Percentiles rank a stretch among this genome's conserved stretches.
These are phyloP conservation scores for Candida tropicalis DNA, from an alignment of 1,139 yeast genomes.

Conservation along the genomic window DNA sequence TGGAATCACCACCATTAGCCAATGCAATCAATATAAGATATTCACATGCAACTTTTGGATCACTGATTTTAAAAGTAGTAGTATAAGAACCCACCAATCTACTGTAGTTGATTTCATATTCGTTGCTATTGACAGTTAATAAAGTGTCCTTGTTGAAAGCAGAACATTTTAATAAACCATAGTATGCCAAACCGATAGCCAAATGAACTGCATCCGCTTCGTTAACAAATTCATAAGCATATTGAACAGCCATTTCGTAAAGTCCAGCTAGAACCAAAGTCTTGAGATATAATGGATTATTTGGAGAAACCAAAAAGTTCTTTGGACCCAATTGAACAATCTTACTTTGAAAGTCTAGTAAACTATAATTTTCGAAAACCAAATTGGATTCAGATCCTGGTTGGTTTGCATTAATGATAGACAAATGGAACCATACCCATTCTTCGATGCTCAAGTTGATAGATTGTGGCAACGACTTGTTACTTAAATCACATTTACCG, in stretches of 20 bases:
- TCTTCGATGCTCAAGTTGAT: slow-evolving; percentile 87
- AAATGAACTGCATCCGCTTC: slow-evolving; percentile 91
- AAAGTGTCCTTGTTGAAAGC: slow-evolving; percentile 34
- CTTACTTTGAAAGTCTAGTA: slow-evolving; percentile 73
- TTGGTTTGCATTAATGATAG: slow-evolving; percentile 62
- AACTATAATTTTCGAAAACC: slow-evolving; percentile 70
- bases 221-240: slow-evolving; percentile 60
- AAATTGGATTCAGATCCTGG: slow-evolving; percentile 37
- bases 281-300: slow-evolving; percentile 76
- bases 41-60: slow-evolving; percentile 90
- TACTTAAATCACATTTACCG: slow-evolving; percentile 85
- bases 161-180: slow-evolving; percentile 66
- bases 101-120: slow-evolving; percentile 55
- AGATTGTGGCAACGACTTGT: slow-evolving; percentile 70
- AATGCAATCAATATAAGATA: slow-evolving; percentile 76
- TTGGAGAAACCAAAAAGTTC: slow-evolving; percentile 61
- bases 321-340: slow-evolving; percentile 73
- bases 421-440: slow-evolving; percentile 95
- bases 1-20: slow-evolving; percentile 26
- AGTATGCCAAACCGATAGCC: slow-evolving; percentile 78
- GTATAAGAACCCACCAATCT: slow-evolving; percentile 72
- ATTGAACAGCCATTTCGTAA: slow-evolving; percentile 79
- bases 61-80: slow-evolving; percentile 78
- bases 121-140: slow-evolving; percentile 33
- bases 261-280: slow-evolving; percentile 75